Evolutionary conservation across 2,329 filamentous ascomycete genomes (phyloP).

Genomic region (Ramichloridium luteum): DNA sequence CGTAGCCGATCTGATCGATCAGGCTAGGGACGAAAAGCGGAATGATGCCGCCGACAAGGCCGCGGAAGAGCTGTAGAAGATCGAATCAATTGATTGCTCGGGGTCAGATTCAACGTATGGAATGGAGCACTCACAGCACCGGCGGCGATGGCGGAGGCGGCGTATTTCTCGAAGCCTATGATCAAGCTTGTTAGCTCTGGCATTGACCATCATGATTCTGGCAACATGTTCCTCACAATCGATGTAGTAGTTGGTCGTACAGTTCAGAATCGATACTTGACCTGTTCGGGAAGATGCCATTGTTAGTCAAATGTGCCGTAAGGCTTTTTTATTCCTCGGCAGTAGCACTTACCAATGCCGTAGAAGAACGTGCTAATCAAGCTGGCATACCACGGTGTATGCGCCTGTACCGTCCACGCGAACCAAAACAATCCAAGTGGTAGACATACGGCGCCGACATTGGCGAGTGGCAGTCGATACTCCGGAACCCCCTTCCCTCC

Average conservation of each 20-base stretch:
- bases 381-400: constrained; percentile 30
- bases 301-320: no score
- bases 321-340: no score
- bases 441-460: constrained; percentile 34
- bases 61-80: constrained; percentile 28
- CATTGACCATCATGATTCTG: no score
- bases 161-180: constrained; percentile 35
- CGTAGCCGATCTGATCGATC: constrained; percentile 35
- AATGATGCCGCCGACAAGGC: constrained; percentile 35
- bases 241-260: constrained; percentile 44
- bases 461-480: constrained; percentile 34
- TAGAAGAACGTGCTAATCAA: constrained; percentile 36
- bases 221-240: constrained; percentile 30
- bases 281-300: no score
- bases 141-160: constrained; percentile 39
- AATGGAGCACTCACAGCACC: constrained; percentile 29
- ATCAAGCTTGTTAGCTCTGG: constrained; percentile 1
- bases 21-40: constrained; percentile 34
- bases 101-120: no score
- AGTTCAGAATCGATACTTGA: constrained; percentile 42
- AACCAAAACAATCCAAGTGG: constrained; percentile 34
- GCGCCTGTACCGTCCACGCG: constrained; percentile 32
- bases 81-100: no score
- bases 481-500: constrained; percentile 31
- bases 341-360: constrained; percentile 16